These are phyloP conservation scores for Coriolopsis trogii DNA, from an alignment of 1,284 basidiomycete genomes.

Conservation along the genomic window DNA sequence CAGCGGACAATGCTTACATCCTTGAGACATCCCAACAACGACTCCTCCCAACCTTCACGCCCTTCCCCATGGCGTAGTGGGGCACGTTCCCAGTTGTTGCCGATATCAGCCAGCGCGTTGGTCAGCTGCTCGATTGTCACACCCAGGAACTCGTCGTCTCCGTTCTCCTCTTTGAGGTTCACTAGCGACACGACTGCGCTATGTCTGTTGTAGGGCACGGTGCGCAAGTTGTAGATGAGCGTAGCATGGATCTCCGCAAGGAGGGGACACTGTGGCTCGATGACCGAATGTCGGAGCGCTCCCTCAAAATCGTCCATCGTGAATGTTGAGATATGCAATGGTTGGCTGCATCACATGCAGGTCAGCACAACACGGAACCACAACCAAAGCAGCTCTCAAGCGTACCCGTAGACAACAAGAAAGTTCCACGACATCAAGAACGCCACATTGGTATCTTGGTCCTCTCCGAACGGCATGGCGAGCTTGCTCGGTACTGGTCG, in stretches of 20 bases:
- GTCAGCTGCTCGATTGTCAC: slow-evolving; percentile 62
- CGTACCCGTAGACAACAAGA: slow-evolving; percentile 88
- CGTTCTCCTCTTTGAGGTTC: slow-evolving; percentile 47
- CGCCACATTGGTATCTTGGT: slow-evolving; percentile 73
- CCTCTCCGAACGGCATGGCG: slow-evolving; percentile 77
- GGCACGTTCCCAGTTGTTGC: slow-evolving; percentile 81
- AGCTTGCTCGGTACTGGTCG: slow-evolving; percentile 69
- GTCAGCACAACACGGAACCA: background rate
- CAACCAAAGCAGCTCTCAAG: too few relatives aligned
- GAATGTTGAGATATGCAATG: slow-evolving; percentile 88
- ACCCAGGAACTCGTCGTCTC: slow-evolving; percentile 46
- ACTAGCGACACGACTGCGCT: slow-evolving; percentile 70
- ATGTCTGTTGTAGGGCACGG: slow-evolving; percentile 72
- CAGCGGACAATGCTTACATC: slow-evolving; percentile 63
- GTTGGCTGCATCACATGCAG: slow-evolving; percentile 56
- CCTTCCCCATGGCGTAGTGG: slow-evolving; percentile 67
- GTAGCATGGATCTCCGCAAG: slow-evolving; percentile 89
- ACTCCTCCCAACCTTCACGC: slow-evolving; percentile 83
- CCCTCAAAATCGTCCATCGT: slow-evolving; percentile 94
- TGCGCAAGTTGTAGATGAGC: slow-evolving; percentile 87
- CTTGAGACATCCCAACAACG: slow-evolving; percentile 86
- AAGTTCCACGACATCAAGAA: slow-evolving; percentile 94
- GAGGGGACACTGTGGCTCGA: slow-evolving; percentile 75
- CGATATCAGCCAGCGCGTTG: slow-evolving; percentile 68
- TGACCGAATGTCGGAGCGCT: slow-evolving; percentile 77